Evolutionary conservation across 2,329 filamentous ascomycete species (phyloP), one percentile per base, ranked within the genome.

Genomic region (Fusarium sp.): DNA sequence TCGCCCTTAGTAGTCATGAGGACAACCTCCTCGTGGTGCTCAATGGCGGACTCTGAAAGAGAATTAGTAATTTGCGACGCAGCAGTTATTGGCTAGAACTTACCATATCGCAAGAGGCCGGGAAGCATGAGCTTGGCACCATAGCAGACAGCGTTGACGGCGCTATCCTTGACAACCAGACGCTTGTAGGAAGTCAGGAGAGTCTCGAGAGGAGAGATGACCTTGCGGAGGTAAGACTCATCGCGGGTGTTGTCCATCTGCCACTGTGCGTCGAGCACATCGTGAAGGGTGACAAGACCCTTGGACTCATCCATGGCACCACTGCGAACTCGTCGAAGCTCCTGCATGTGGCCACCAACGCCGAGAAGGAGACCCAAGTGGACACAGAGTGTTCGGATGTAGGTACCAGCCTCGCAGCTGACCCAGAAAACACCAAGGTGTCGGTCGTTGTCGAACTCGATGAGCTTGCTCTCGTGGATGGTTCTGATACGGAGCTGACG

Each of bases 1-100:
- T 99, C 96, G 75, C 96, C 96, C 88, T 99, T 99, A 76, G 96
- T 98, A 58, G 96, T 98, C 91, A 99, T 98, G 63, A 99, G 85
- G 36, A 99, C 94, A 76, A 98, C 90, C 83, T 99, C 96, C 80
- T 99, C 96, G 78, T 97, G 90, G 67, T 96, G 89, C 80, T 98
- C 94, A 78, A 98, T 97, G 67, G 88, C 92, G 73, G 91, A 84
- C 85, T 97, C 94, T 92, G 77, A 65, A 47, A 58, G 15, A 13
- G 50, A 61, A 68, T 78, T 75, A 79, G 74, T 59, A 39, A 68
- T 58, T 57, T 70, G 65, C 42, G 25, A 27, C 23, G 21, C n/a
- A 43, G 10, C 20, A 15, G 27, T 45, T n/a, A 13, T 33, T 33
- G 15, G 43, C 35, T 33, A 18, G 13, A 42, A 82, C 88, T 73